Base-by-base conservation (phyloP, 495 filamentous ascomycete genomes). In the Hyaloscypha hepaticicola region DNA sequence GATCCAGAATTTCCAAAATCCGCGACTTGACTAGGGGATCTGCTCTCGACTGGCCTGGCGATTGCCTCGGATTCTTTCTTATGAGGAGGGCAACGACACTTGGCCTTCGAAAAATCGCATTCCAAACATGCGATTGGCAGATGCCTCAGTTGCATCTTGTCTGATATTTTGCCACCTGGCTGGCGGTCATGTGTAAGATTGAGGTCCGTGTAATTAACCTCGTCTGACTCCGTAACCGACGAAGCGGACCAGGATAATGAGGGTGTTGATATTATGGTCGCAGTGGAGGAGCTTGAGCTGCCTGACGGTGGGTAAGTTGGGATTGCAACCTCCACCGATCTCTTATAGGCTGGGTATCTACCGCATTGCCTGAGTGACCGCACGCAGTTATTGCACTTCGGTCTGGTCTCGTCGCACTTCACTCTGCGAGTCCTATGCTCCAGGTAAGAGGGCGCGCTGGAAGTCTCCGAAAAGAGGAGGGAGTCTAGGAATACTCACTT, bases 321-420 rank as follows among this genome's bases (percentile, higher is more conserved):
- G 24, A 71, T 63, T 16, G 60, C 56, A 28, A 50, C 60, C 21
- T 64, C 69, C 2, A 33, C 57, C 1, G 66, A 25, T 60, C 59
- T 53, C 70, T 22, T 34, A 77, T 79, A 66, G 77, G 82, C 77
- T 19, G 82, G 82, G 63, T 83, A 85, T 61, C 82, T 82, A 28
- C 72, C 71, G 69, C 82, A 85, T 22, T 65, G 57, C 65, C 78
- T 80, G 61, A 75, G 79, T 9, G 80, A 81, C 25, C 77, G 75
- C 21, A 83, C 72, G 66, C 87, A 90, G 45, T 84, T 82, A 33
- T 74, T 73, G 68, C 86, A 90, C 3, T 70, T 65, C 4, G 87
- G 86, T 58, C 83, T 85, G 63, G 77, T 77, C 72, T 90, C 87
- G 72, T 85, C 87, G 74, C 87, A 90, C 74, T 89, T 88, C 26